A percentile compares a stretch with the other conserved stretches of the same genome.
Evolutionary conservation across 164 flowering plant species (phyloP).

Genomic region (Brasenia schreberi): DNA sequence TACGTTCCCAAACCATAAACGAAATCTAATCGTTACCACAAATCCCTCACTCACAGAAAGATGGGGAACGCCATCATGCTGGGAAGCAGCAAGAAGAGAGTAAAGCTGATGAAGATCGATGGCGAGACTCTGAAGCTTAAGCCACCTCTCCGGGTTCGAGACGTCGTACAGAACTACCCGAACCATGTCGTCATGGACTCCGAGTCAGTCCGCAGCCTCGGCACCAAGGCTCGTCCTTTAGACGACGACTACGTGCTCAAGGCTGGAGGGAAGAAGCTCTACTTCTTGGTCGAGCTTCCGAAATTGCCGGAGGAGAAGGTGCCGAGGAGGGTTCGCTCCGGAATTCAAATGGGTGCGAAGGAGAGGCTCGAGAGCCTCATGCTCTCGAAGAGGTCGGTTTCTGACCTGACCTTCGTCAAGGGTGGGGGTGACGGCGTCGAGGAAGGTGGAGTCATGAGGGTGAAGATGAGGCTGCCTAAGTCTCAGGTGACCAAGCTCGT

Average conservation of each 20-base stretch:
- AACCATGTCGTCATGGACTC: constrained; percentile 39
- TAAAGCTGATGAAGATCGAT: constrained; percentile 42
- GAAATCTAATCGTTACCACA: not conserved
- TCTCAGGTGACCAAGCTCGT: constrained; percentile 52
- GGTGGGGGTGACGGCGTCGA: not conserved
- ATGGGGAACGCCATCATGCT: constrained; percentile 48
- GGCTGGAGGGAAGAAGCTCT: constrained; percentile 21
- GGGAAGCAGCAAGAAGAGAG: constrained; percentile 19
- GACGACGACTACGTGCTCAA: constrained; percentile 31
- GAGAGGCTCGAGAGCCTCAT: constrained; percentile 44
- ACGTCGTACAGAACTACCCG: constrained; percentile 31
- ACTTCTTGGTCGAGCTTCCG: constrained; percentile 41
- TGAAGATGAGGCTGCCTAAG: constrained; percentile 49
- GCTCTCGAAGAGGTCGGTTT: constrained; percentile 27
- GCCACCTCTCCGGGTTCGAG: constrained; percentile 25
- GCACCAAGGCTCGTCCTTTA: constrained; percentile 37
- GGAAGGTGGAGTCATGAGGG: constrained; percentile 1
- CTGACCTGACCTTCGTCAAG: constrained; percentile 24
- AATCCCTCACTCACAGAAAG: not conserved
- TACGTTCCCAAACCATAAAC: not conserved
- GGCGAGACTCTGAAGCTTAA: constrained; percentile 35
- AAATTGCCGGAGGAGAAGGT: constrained; percentile 15
- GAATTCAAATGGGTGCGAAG: constrained; percentile 41
- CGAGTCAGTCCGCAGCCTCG: constrained; percentile 31
- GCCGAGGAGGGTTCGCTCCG: constrained; percentile 27